Percentiles rank a stretch among this genome's conserved stretches.
phyloP scores from a whole-genome alignment of 2,329 filamentous ascomycete genomes.

The Claviceps citrina region DNA sequence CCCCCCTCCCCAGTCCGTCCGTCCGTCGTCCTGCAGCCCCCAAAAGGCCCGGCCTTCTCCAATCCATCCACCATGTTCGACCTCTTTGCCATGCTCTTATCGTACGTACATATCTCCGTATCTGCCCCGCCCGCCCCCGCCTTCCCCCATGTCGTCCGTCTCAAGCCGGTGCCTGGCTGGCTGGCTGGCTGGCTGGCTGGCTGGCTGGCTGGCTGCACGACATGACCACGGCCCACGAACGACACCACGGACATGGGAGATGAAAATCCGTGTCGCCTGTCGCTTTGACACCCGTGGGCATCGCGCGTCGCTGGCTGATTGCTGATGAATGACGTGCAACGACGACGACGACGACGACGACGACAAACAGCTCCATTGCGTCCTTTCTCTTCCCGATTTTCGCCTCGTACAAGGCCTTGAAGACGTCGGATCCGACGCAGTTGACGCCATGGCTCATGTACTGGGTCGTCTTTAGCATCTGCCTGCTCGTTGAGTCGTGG shows the following conservation, averaged over 20 bases:
- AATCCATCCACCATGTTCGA: conserved; percentile 65
- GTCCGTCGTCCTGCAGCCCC: no score
- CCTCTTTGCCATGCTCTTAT: conserved; percentile 60
- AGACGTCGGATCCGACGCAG: conserved; percentile 75
- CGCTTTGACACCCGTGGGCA: no score
- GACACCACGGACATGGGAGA: no score
- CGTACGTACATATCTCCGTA: conserved; percentile 37
- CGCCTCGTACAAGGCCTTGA: conserved; percentile 94
- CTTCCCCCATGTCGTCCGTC: conserved; percentile 10
- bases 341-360: no score
- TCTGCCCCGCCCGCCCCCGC: conserved; percentile 8
- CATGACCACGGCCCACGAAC: no score
- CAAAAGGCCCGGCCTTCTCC: no score
- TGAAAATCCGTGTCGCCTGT: no score
- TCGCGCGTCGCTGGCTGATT: conserved; percentile 2
- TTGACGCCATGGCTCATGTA: conserved; percentile 98
- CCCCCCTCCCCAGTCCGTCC: no score
- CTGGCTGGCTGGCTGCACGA: no score
- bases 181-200: no score
- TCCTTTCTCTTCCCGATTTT: conserved; percentile 92
- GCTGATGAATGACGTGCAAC: no score
- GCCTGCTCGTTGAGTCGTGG: conserved; percentile 73
- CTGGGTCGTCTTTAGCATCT: conserved; percentile 82
- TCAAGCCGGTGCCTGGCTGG: no score
- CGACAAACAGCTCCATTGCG: conserved; percentile 52